Base-by-base conservation (phyloP, 495 filamentous ascomycete genomes). In the Massariosphaeria phaeospora region DNA sequence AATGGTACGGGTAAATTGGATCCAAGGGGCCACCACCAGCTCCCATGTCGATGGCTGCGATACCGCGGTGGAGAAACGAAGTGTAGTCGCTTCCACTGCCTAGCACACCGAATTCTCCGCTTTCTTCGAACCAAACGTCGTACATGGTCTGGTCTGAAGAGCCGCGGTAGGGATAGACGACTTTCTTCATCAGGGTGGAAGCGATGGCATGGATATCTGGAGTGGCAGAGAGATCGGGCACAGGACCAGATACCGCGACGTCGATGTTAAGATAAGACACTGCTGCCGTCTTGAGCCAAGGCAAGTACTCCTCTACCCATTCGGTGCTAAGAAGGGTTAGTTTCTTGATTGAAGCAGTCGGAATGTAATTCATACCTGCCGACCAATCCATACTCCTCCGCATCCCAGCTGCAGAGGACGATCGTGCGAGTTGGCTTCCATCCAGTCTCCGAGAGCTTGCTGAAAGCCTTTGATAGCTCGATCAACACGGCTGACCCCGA, bases 261-360 rank as follows among this genome's bases (percentile, higher is more conserved):
- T 86, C 84, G 29, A 87, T 73, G 63, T 87, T 86, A 26, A 87
- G 57, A 56, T 86, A 85, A 1, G 81, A 81, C 10, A 86, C 63
- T 12, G 68, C 66, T 11, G 59, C 54, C 6, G 21, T 46, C 5
- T 38, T 44, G 31, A 69, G 49, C 67, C 67, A 69, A 20, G 62
- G 62, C 12, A 68, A 54, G 53, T 64, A 67, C 27, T 69, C 63
- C 48, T 69, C 67, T 2, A 69, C 58, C 65, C 65, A 69, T 51
- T 69, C 67, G 13, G 67, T 69, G 21, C 53, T 61, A 10, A 1
- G 2, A 48, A 24, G 13, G 26, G 35, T 50, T 48, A 40, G 29
- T 24, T 23, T 9, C 17, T 18, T 1, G 8, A 20, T 3, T 36
- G 10, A 15, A 20, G 4, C 5, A 4, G 10, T 11, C 8, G 4